Evolutionary conservation across 2,329 filamentous ascomycete species (phyloP), one percentile per base, ranked within the genome.

Genomic region (Hymenoscyphus repandus): DNA sequence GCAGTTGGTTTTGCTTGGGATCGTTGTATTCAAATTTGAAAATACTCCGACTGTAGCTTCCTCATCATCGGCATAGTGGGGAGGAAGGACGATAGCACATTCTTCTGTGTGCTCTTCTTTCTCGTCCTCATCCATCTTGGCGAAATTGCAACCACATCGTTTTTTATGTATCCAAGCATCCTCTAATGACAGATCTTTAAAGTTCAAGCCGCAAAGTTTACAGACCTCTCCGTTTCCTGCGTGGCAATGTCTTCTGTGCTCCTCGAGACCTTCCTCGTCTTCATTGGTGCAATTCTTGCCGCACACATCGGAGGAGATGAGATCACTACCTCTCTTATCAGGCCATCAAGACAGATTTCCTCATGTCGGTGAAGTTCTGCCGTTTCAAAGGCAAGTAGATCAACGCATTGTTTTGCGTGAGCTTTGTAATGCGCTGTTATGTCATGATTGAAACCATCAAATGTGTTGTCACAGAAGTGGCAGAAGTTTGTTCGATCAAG

Each of bases 401-500:
- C 49, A 10, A 53, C 47, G 6, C 63, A 37, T n/a, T 55, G 53
- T 6, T 61, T 33, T 7, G 37, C 31, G 47, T 63, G 61, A 20
- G 49, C 18, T 33, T 48, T 38, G 30, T 47, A 58, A 47, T 64
- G 62, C 1, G 37, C 43, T 27, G 20, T 32, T 9, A 54, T 59
- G 11, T 56, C 47, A 4, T 45, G 34, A 6, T 60, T 47, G 27
- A 56, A 57, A 7, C 41, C 45, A 2, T 52, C 36, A 31, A 62
- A 58, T 3, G 41, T 50, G 9, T 31, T 20, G 2, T 45, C 32
- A 39, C 63, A 65, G 13, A 63, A 45, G 3, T 40, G 45, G 36
- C 63, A 65, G 27, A 32, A 46, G 3, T 50, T 36, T 20, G 50
- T 49, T 47, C 62, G 49, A 9, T 59, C 57, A 10, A 65, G 49